Evolutionary conservation across 2,329 filamentous ascomycete genomes (phyloP), one percentile per base, ranked within the genome.

Genomic region (Penicillium sp.): DNA sequence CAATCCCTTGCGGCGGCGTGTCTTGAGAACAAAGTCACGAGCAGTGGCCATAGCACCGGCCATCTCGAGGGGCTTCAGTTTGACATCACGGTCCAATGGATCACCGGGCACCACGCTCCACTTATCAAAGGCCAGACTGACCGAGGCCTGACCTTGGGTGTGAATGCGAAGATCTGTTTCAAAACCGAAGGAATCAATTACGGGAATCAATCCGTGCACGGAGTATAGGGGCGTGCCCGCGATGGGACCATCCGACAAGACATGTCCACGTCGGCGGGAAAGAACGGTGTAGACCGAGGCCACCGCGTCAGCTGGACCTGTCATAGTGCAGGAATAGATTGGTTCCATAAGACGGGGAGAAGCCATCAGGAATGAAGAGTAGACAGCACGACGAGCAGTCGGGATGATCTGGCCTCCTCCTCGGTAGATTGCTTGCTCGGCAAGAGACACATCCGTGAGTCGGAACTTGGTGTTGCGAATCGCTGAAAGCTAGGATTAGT

Each of bases 381-480:
- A 99, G 73, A 94, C 93, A 9, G 94, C 91, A 50, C 94, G 85
- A 47, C 94, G 87, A 52, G 92, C 87, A 1, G 94, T 97, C 39
- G 94, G 94, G 69, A 99, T 99, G 68, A 99, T 95, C 73, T 99
- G 94, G 37, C 94, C 94, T 61, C 93, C 93, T 51, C 94, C 94
- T 45, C 94, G 86, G 80, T 91, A 96, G 68, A 99, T 97, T 45
- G 93, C 89, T 74, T 97, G 91, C 45, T 86, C 82, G 9, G 92
- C 93, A 17, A 99, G 82, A 34, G 88, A 81, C 47, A 96, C 85
- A 68, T 97, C 93, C 55, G 92, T 97, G 66, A 99, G 85, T 69
- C 92, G 91, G 82, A 99, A 99, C 69, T 96, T 97, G 63, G 91
- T 91, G 75, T 99, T 99, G 63, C 94, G 92, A 68, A 99, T 97